These are phyloP conservation scores for Curvularia hawaiiensis DNA, from an alignment of 2,329 filamentous ascomycete genomes.

Conservation along the genomic window DNA sequence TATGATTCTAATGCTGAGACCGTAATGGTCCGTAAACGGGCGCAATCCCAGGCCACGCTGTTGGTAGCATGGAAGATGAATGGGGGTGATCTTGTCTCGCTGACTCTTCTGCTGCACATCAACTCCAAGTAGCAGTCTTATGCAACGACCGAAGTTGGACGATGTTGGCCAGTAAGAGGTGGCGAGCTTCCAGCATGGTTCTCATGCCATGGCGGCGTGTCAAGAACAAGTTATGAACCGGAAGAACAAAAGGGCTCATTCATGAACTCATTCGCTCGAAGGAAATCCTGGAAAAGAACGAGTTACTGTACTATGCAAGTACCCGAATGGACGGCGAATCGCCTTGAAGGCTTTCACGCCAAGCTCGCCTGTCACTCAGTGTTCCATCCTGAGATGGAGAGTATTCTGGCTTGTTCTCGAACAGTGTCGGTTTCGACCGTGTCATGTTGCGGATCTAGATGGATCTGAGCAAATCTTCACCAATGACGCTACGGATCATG, in stretches of 20 bases:
- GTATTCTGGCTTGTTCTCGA: conserved; percentile 58
- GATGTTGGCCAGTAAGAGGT: too few species aligned
- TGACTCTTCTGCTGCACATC: too few species aligned
- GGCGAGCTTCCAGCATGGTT: conserved; percentile 34
- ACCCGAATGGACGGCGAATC: conserved; percentile 59
- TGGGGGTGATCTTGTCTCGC: too few species aligned
- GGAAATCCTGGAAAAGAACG: conserved; percentile 42
- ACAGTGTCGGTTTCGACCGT: conserved; percentile 53
- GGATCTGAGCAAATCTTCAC: conserved; percentile 30
- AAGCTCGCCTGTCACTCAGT: conserved; percentile 57
- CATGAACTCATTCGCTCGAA: conserved; percentile 32
- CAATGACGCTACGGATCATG: conserved; percentile 25
- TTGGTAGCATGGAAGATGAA: too few species aligned
- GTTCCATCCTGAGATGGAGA: conserved; percentile 59
- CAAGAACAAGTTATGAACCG: conserved; percentile 35
- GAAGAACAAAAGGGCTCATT: conserved; percentile 32
- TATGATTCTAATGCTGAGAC: too few species aligned
- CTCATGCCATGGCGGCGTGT: conserved; percentile 33
- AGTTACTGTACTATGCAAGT: conserved; percentile 53
- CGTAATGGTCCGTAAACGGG: too few species aligned
- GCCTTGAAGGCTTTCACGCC: conserved; percentile 59
- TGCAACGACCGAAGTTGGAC: too few species aligned
- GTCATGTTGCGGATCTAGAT: conserved; percentile 53
- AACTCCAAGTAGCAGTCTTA: too few species aligned
- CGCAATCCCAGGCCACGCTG: too few species aligned